Base-by-base conservation (phyloP, 371 early-diverging fungal genomes). In the Rhizomucor miehei region DNA sequence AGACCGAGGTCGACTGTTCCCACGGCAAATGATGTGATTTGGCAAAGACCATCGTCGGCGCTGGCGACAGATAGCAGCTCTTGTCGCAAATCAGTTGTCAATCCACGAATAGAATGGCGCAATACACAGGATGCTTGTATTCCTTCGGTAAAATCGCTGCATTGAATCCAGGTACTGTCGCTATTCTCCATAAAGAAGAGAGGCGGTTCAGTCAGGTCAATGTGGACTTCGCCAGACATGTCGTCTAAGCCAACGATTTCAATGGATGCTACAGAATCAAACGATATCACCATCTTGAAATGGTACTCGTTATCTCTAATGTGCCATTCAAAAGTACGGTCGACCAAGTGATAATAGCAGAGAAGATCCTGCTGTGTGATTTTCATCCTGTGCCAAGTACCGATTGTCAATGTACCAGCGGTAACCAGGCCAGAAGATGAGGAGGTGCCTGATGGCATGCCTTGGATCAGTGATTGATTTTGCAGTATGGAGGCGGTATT, bases 101-200 rank as follows among this genome's bases (percentile, higher is more conserved):
- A 57, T 23, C 87, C 87, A 47, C 80, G 81, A 40, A 90, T 67
- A 8, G 84, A 75, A 52, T 90, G 90, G 34, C 70, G 77, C 37
- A 77, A 61, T n/a, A 79, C 67, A 35, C 72, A 57, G 9, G 87
- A 80, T 8, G 89, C 90, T 70, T 89, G 89, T 65, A 74, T 80
- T 36, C 79, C 78, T 55, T 89, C 90, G 6, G 90, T 91, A 56
- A 89, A 91, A 65, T 91, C 91, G 44, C 83, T 81, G 60, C 90
- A 88, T 60, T 82, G 84, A 21, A 80, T 74, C 88, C 89, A 89
- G n/a, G 38, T 54, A 9, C 38, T 25, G 35, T 44, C 55, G 25
- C 35, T 37, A 34, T 56, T 69, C 52, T 84, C 78, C 84, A 87
- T 84, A 67, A 72, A 88, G 67, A 85, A 86, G 29, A 73, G 65